phyloP scores from a whole-genome alignment of 1,284 basidiomycete genomes.

The Rhizoctonia solani region DNA sequence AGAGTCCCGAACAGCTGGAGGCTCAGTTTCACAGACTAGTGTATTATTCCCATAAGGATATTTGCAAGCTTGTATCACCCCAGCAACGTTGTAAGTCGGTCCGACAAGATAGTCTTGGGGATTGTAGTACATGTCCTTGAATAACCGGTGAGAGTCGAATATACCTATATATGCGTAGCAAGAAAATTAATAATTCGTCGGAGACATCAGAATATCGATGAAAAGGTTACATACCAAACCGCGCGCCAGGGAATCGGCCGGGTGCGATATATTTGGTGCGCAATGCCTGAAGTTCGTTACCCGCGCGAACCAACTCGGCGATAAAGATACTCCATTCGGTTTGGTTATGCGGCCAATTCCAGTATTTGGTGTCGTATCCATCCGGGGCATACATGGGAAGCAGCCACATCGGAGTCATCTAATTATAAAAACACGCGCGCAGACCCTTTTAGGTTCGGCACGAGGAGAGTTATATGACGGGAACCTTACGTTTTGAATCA shows the following conservation, averaged over 20 bases:
- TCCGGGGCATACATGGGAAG: slow-evolving; percentile 51
- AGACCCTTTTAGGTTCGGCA: background rate
- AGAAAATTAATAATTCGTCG: background rate
- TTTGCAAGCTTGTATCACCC: slow-evolving; percentile 14
- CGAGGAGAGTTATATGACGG: background rate
- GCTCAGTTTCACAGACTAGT: slow-evolving; percentile 7
- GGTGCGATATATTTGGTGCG: slow-evolving; percentile 29
- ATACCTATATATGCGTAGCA: background rate
- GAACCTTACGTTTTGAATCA: slow-evolving; percentile 53
- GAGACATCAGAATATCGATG: background rate
- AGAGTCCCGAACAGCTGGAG: slow-evolving; percentile 13
- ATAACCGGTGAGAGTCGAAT: slow-evolving; percentile 14
- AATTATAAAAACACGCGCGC: background rate
- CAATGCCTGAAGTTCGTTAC: slow-evolving; percentile 18
- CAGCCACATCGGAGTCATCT: slow-evolving; percentile 57
- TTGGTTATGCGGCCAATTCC: slow-evolving; percentile 52
- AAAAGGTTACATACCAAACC: slow-evolving; percentile 9
- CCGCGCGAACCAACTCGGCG: slow-evolving; percentile 48
- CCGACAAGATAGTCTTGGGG: slow-evolving; percentile 19
- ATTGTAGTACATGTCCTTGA: slow-evolving; percentile 30
- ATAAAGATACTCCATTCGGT: slow-evolving; percentile 57
- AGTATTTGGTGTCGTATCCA: slow-evolving; percentile 53
- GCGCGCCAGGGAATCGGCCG: slow-evolving; percentile 13
- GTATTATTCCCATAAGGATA: slow-evolving; percentile 18
- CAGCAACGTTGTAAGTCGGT: slow-evolving; percentile 20